Base-by-base conservation (phyloP, 371 early-diverging fungal species). In the Mortierella sp. region DNA sequence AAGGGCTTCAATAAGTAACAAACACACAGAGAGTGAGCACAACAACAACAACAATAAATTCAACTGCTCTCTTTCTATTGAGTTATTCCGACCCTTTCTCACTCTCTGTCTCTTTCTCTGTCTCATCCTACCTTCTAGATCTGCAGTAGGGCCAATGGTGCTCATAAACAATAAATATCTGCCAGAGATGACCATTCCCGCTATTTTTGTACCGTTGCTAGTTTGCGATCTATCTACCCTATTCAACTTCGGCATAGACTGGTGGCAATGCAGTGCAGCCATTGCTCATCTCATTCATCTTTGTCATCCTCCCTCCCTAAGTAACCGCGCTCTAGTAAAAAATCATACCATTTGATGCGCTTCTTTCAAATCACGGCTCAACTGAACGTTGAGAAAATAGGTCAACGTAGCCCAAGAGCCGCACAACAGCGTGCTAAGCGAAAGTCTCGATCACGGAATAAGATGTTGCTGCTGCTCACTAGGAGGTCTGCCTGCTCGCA, bases 171-270 rank as follows among this genome's bases (percentile, higher is more conserved):
- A 60, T 60, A 28, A 10, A 6, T n/a, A 3, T 28, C 60, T 6
- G 5, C 28, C 14, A 34, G 34, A 63, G 63, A 63, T 31, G 63
- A 16, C 24, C 24, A 2, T 54, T 13, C 8, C n/a, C 19, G 63
- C 63, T 63, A 63, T 63, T 63, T 63, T 63, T 63, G 63, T 34
- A 63, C 16, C 63, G n/a, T 16, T 16, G 31, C 63, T 31, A 34
- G 11, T 2, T 34, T 55, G 7, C 21, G 34, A 31, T 34, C 34
- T 14, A 31, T 34, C 63, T 63, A 3, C 50, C 63, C 42, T 38
- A 38, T 38, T 38, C 58, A 26, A n/a, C 63, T 31, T 31, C 31
- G 63, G 63, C 34, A 34, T 63, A 63, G 34, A 63, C 63, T 14
- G 13, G 60, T 26, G 31, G 16, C 28, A 60, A 31, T 60, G 60